Evolutionary conservation across 2,329 filamentous ascomycete species (phyloP).

Genomic region (Colletotrichum abscissum): DNA sequence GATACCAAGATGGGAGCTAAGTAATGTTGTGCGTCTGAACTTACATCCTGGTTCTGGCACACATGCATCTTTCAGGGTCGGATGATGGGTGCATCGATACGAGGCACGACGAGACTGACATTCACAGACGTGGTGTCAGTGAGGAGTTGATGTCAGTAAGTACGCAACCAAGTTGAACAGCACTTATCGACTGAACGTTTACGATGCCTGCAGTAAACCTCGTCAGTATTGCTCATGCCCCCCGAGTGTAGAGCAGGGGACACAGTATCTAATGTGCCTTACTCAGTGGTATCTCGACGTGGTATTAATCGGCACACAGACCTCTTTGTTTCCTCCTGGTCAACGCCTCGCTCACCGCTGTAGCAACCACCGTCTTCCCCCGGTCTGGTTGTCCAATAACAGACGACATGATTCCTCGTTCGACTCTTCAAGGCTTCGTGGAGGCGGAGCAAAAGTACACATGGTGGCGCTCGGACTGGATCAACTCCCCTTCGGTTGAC

Average conservation of each 20-base stretch:
- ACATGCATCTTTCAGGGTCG: neutral
- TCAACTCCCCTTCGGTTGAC: neutral
- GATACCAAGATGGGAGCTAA: neutral
- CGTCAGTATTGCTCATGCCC: neutral
- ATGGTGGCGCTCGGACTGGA: constrained; percentile 1
- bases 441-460: constrained; percentile 13
- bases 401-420: neutral
- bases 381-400: neutral
- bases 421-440: neutral
- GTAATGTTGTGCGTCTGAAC: neutral
- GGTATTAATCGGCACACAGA: constrained; percentile 9
- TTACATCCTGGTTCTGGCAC: neutral
- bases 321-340: constrained; percentile 21
- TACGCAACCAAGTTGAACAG: neutral
- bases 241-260: neutral
- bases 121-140: neutral
- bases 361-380: neutral
- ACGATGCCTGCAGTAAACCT: too few relatives aligned
- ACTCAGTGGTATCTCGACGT: neutral
- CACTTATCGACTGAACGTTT: neutral
- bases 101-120: neutral
- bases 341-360: constrained; percentile 1
- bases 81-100: constrained; percentile 8
- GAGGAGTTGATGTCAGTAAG: neutral
- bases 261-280: neutral